Evolutionary conservation across 2,329 filamentous ascomycete species (phyloP).

Genomic region (Colletotrichum lupini): DNA sequence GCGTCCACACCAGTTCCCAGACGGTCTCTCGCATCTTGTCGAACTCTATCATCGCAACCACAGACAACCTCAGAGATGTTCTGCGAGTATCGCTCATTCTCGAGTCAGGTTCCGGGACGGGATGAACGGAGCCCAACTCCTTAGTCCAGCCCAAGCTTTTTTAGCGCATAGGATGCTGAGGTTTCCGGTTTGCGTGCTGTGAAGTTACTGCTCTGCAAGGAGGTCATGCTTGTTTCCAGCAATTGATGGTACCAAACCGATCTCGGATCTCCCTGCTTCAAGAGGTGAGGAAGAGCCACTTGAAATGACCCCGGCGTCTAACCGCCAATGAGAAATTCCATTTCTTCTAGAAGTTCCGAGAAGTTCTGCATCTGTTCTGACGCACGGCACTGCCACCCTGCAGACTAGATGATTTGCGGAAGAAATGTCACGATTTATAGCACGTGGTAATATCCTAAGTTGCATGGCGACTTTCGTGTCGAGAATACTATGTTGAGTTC

Average conservation of each 20-base stretch:
- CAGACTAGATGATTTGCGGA: conserved; percentile 2
- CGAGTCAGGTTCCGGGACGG: conserved; percentile 14
- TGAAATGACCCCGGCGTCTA: neutral
- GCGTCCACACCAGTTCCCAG: neutral
- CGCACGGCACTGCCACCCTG: conserved; percentile 4
- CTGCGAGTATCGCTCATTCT: neutral
- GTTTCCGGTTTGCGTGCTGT: neutral
- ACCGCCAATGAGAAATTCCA: neutral
- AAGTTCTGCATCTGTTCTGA: neutral
- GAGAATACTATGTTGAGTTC: no score
- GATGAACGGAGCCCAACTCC: neutral
- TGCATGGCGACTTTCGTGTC: no score
- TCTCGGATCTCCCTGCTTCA: neutral
- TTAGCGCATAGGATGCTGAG: conserved; percentile 2
- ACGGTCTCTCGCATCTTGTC: neutral
- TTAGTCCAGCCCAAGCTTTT: neutral
- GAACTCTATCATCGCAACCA: neutral
- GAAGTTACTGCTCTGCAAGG: neutral
- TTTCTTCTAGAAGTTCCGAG: neutral
- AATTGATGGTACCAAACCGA: neutral
- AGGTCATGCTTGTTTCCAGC: neutral
- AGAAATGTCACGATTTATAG: neutral
- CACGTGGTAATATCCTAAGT: no score
- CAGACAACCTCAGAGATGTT: neutral
- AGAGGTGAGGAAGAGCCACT: neutral